Conservation (phyloP, 176 grass and related monocot species). For the Bolboschoenus planiculmis region DNA sequence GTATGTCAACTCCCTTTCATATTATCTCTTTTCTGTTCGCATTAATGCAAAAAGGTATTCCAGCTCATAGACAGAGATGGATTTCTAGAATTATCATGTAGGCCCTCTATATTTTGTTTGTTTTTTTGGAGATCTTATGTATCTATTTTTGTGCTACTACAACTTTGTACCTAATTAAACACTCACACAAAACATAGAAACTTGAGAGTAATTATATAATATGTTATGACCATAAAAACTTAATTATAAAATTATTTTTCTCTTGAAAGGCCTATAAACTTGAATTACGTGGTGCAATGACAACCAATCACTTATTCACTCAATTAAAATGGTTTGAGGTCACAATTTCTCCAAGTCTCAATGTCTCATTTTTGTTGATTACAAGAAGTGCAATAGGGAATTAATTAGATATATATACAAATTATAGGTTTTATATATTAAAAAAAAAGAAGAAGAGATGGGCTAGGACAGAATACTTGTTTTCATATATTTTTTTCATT, state of each 20-base stretch:
- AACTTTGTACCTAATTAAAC: too few relatives aligned
- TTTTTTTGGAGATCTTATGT: background rate
- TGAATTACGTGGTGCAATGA: background rate
- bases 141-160: too few relatives aligned
- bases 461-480: too few relatives aligned
- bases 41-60: slow-evolving; percentile 17
- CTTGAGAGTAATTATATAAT: too few relatives aligned
- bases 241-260: too few relatives aligned
- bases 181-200: background rate
- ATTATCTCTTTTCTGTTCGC: background rate
- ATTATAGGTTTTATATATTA: too few relatives aligned
- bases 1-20: too few relatives aligned
- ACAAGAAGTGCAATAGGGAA: background rate
- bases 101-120: background rate
- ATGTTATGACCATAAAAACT: too few relatives aligned
- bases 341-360: background rate
- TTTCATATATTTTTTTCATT: too few relatives aligned
- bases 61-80: background rate
- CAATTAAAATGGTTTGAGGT: background rate
- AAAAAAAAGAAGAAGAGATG: too few relatives aligned
- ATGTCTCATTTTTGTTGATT: background rate
- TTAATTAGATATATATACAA: too few relatives aligned
- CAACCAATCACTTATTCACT: background rate
- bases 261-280: too few relatives aligned
- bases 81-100: background rate